phyloP scores from a whole-genome alignment of 2,329 filamentous ascomycete species.

The Ophiocordyceps camponoti-leonardi region DNA sequence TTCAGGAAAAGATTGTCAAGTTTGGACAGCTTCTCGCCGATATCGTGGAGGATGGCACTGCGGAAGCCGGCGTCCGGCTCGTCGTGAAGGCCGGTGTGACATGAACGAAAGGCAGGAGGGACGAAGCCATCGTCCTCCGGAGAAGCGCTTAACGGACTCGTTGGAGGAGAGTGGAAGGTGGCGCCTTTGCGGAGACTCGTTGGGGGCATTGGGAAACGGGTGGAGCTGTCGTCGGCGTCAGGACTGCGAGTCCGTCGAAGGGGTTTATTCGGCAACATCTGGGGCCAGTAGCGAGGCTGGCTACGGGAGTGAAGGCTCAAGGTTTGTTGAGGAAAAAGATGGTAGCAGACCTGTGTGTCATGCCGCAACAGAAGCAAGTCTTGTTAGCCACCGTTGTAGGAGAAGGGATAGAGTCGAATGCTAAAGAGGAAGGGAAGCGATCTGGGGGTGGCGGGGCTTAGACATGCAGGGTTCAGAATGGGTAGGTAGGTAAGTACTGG shows the following conservation, averaged over 20 bases:
- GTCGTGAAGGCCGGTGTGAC: conserved; percentile 55
- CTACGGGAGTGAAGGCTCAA: too few species aligned
- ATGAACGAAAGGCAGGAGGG: conserved; percentile 42
- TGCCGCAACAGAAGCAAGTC: not conserved
- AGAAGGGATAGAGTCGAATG: not conserved
- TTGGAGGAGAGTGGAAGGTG: conserved; percentile 41
- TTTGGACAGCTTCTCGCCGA: conserved; percentile 44
- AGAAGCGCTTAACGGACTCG: conserved; percentile 19
- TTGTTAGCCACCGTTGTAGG: not conserved
- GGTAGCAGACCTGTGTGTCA: not conserved
- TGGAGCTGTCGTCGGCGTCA: conserved; percentile 10
- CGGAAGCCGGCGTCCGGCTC: conserved; percentile 54
- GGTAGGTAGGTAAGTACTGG: too few species aligned
- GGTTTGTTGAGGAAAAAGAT: not conserved
- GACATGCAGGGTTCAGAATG: not conserved
- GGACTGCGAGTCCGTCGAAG: conserved; percentile 23
- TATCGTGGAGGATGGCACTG: conserved; percentile 45
- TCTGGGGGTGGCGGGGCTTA: not conserved
- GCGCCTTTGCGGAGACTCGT: conserved; percentile 50
- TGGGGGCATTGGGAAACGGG: conserved; percentile 15
- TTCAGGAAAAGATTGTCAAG: conserved; percentile 4
- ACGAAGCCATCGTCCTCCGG: conserved; percentile 22
- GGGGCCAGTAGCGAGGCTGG: not conserved
- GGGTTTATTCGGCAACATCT: conserved; percentile 8
- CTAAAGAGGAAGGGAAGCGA: not conserved